Evolutionary conservation across 2,329 filamentous ascomycete genomes (phyloP).

Genomic region (Fusarium sp.): DNA sequence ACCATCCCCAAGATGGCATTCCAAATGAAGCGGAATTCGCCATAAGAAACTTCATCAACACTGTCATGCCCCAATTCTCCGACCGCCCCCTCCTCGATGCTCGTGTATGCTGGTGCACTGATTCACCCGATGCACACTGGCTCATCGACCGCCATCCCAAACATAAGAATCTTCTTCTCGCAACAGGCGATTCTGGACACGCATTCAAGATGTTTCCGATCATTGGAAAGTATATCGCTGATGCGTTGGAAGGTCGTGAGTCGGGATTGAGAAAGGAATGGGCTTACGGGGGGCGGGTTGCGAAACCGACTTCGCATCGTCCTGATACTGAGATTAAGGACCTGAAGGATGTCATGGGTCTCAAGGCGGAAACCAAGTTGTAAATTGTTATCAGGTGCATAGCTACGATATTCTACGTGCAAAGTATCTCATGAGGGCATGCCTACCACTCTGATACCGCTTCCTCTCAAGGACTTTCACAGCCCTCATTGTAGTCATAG

Average conservation of each 20-base stretch:
- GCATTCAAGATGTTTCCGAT: slow-evolving; percentile 12
- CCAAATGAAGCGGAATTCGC: neutral
- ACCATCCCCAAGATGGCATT: neutral
- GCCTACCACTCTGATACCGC: neutral
- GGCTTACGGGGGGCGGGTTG: neutral
- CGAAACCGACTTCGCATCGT: neutral
- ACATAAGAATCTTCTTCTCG: neutral
- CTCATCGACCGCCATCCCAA: neutral
- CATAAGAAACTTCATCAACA: neutral
- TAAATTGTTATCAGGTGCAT: fast-evolving
- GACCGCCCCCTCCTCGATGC: neutral
- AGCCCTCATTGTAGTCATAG: neutral
- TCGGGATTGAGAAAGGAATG: neutral
- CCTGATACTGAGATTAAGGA: slow-evolving; percentile 6
- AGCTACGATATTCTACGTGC: neutral
- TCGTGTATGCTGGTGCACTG: neutral
- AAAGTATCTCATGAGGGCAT: neutral
- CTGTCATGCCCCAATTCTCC: slow-evolving; percentile 1
- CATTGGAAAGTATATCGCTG: neutral
- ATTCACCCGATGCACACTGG: slow-evolving; percentile 6
- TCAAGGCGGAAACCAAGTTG: neutral
- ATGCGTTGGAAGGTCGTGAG: neutral
- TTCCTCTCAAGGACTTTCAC: neutral
- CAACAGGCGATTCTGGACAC: neutral
- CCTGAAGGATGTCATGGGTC: neutral